A percentile compares a stretch with the other conserved stretches of the same genome.
These are phyloP conservation scores for Cryptococcus sp. DNA, from an alignment of 1,284 basidiomycete genomes.

Conservation along the genomic window DNA sequence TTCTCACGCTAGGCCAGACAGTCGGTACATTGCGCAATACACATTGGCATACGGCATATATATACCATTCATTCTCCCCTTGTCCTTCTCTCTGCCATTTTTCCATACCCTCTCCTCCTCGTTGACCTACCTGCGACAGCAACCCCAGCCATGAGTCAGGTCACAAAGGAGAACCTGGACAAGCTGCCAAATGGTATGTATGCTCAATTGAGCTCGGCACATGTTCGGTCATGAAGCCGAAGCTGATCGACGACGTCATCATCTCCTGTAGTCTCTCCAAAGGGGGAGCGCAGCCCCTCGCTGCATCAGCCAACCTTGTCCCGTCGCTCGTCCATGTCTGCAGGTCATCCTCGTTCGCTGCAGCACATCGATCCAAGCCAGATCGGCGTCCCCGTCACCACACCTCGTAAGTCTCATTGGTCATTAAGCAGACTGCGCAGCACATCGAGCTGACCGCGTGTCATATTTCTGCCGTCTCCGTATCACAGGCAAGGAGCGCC, in stretches of 20 bases:
- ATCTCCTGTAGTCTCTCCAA: too few relatives aligned
- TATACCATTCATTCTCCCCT: too few relatives aligned
- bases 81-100: too few relatives aligned
- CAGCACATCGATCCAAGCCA: slow-evolving; percentile 40
- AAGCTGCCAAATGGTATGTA: slow-evolving; percentile 32
- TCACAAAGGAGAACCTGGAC: slow-evolving; percentile 44
- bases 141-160: slow-evolving; percentile 21
- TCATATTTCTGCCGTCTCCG: background rate
- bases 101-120: too few relatives aligned
- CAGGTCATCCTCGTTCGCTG: slow-evolving; percentile 22
- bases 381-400: slow-evolving; percentile 46
- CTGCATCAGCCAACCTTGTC: slow-evolving; percentile 48
- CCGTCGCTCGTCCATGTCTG: slow-evolving; percentile 44
- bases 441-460: too few relatives aligned
- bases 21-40: too few relatives aligned
- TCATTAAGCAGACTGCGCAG: background rate
- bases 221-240: background rate
- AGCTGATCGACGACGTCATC: too few relatives aligned
- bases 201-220: background rate
- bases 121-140: too few relatives aligned
- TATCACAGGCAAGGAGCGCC: slow-evolving; percentile 34
- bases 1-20: too few relatives aligned
- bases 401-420: slow-evolving; percentile 26
- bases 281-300: slow-evolving; percentile 35
- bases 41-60: too few relatives aligned